A percentile compares a stretch with the other conserved stretches of the same genome.
These are phyloP conservation scores for Phytophthora idaei DNA, from an alignment of 352 stramenopile species.

Conservation along the genomic window DNA sequence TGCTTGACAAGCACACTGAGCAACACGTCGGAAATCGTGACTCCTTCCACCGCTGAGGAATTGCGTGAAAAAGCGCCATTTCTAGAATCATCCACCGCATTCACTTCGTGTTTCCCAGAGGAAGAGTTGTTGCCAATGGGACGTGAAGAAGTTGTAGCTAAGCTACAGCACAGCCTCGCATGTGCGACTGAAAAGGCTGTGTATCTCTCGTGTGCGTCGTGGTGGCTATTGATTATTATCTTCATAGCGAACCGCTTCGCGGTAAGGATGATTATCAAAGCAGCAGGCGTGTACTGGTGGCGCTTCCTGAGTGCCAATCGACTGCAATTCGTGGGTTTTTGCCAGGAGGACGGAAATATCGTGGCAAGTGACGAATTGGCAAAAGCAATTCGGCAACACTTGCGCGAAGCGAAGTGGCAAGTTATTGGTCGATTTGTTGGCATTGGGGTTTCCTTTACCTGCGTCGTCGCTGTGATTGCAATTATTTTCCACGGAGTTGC, in stretches of 20 bases:
- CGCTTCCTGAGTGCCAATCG: slow-evolving; percentile 56
- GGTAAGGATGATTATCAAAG: slow-evolving; percentile 53
- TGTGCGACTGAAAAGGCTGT: slow-evolving; percentile 64
- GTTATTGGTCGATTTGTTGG: slow-evolving; percentile 42
- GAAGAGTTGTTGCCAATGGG: slow-evolving; percentile 2
- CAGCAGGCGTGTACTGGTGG: slow-evolving; percentile 57
- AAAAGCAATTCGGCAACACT: slow-evolving; percentile 41
- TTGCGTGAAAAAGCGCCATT: slow-evolving; percentile 28
- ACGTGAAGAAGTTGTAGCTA: slow-evolving; percentile 26
- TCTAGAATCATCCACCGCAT: slow-evolving; percentile 22
- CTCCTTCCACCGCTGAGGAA: slow-evolving; percentile 16
- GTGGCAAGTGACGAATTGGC: slow-evolving; percentile 37
- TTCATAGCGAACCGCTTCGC: slow-evolving; percentile 50
- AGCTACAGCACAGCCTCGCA: slow-evolving; percentile 44
- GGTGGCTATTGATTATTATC: slow-evolving; percentile 67
- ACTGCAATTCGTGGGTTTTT: slow-evolving; percentile 64
- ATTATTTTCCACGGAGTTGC: slow-evolving; percentile 24
- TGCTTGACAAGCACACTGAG: slow-evolving; percentile 24
- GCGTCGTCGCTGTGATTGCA: slow-evolving; percentile 17
- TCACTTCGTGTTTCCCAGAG: slow-evolving; percentile 31
- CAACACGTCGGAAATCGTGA: slow-evolving; percentile 16
- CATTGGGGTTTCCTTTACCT: slow-evolving; percentile 26
- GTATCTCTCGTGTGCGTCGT: slow-evolving; percentile 63
- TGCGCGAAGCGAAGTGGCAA: slow-evolving; percentile 51
- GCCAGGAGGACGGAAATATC: slow-evolving; percentile 54